Evolutionary conservation across 2,329 filamentous ascomycete genomes (phyloP), one percentile per base, ranked within the genome.

Genomic region (Laburnicola sp.): DNA sequence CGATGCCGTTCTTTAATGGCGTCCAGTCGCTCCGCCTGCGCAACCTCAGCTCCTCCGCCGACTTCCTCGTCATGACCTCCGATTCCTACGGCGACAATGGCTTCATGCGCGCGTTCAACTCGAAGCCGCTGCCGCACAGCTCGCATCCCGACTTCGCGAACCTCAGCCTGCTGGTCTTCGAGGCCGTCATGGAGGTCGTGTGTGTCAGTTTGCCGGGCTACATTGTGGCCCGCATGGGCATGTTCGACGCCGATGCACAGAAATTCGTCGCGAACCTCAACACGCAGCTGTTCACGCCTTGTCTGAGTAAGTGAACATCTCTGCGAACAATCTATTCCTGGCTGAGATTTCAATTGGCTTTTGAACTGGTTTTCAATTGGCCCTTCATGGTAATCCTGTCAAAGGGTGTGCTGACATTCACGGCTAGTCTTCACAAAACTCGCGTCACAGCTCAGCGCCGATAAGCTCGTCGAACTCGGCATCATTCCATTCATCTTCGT

Each of bases 241-340:
- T 96, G 76, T 97, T 99, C 74, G 91, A 96, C 74, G 91, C 90
- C 57, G 91, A 96, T 45, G 89, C 92, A 72, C 94, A 99, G 74
- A 97, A 97, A 75, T 95, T 99, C 69, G 81, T 97, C 44, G 93
- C 94, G 47, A 97, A 99, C 69, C 80, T 99, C 62, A 99, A 99
- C 73, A 91, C 97, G 52, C 89, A 89, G 77, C 81, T 99, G 36
- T 99, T 99, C 75, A 99, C 94, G 27, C 94, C 94, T 59, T 97
- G 94, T 73, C 85, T 99, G 58, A 95, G 90, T 95, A 85, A 56
- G 69, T 54, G n/a, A 38, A 40, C 35, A 10, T 31, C 38, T 26
- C 41, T 8, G 7, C 40, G 22, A n/a, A 8, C 30, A n/a, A n/a
- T n/a, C 7, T 32, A 32, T 32, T 7, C 30, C 16, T 16, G 16